Base-by-base conservation (phyloP, 2,329 filamentous ascomycete genomes). In the Mycogone perniciosa region DNA sequence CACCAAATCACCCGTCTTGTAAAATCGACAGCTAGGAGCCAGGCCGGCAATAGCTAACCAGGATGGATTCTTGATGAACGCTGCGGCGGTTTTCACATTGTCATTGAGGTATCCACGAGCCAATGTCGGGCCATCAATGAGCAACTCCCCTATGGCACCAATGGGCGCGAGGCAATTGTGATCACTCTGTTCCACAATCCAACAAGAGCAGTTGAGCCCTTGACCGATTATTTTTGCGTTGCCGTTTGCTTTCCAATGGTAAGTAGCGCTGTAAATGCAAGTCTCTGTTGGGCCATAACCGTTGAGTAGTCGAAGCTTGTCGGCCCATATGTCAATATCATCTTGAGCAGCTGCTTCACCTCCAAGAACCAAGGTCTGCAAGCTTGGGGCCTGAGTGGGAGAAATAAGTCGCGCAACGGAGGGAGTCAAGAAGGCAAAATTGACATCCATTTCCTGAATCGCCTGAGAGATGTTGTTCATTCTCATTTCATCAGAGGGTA, bases 81-180 rank as follows among this genome's bases (percentile, higher is more conserved):
- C 63, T 26, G 67, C 67, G 8, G 64, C 59, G 0, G 76, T 78
- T 54, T 75, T 73, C n/a, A 62, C 62, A 0, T 63, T 60, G 13
- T 75, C 68, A 41, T 75, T 71, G 26, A 76, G 61, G 52, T 80
- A 80, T 11, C 74, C 74, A 34, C 70, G 63, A 13, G 70, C 73
- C n/a, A 79, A 62, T 8, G 68, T 68, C 4, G 73, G 72, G 1
- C 71, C 70, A 38, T 64, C 65, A 39, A 72, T 58, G 4, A 66
- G 50, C 10, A 69, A 50, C 48, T 69, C 67, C 7, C 67, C 67
- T 0, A 58, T 53, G 5, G 53, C 58, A 2, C 64, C 66, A 7
- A 67, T 46, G 1, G 62, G 60, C 1, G 56, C 46, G 8, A 67
- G 46, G 6, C 31, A 9, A 34, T 44, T 33, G 10, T 44, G 42